These are phyloP conservation scores for Cronartium quercuum DNA, from an alignment of 1,284 basidiomycete species.

Conservation along the genomic window DNA sequence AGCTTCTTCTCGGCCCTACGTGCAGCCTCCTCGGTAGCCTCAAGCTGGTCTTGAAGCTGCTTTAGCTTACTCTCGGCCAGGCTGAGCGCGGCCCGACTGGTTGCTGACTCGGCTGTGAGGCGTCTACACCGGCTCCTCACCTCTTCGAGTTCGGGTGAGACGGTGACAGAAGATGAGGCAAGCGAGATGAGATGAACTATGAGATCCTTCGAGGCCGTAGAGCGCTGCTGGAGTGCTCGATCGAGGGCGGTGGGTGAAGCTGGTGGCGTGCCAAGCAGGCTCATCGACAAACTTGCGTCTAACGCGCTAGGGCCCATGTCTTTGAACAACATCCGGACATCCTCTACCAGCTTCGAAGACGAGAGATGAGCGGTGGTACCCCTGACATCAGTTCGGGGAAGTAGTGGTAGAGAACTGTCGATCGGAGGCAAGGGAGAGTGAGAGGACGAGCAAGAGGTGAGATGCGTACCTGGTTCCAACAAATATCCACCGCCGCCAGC, in stretches of 20 bases:
- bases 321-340: constrained; percentile 60
- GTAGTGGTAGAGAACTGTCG: background rate
- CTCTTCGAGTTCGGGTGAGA: constrained; percentile 34
- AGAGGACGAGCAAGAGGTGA: constrained; percentile 36
- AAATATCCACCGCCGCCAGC: constrained; percentile 73
- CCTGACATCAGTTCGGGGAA: background rate
- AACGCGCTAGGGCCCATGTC: constrained; percentile 20
- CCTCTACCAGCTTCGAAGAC: constrained; percentile 60
- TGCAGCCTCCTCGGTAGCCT: constrained; percentile 41
- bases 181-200: constrained; percentile 38
- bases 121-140: constrained; percentile 20
- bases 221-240: constrained; percentile 32
- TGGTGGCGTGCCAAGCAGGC: constrained; percentile 49
- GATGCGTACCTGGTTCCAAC: constrained; percentile 71
- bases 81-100: constrained; percentile 25
- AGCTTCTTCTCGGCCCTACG: constrained; percentile 44
- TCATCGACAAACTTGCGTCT: constrained; percentile 50
- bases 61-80: constrained; percentile 40
- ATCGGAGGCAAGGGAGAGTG: constrained; percentile 11
- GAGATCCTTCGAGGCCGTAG: constrained; percentile 37
- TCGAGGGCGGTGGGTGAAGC: constrained; percentile 27
- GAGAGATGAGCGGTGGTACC: background rate
- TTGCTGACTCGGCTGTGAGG: constrained; percentile 30
- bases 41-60: constrained; percentile 42
- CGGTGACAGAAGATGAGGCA: constrained; percentile 30